phyloP scores from a whole-genome alignment of 129 eudicot genomes.

The Daucus carota region DNA sequence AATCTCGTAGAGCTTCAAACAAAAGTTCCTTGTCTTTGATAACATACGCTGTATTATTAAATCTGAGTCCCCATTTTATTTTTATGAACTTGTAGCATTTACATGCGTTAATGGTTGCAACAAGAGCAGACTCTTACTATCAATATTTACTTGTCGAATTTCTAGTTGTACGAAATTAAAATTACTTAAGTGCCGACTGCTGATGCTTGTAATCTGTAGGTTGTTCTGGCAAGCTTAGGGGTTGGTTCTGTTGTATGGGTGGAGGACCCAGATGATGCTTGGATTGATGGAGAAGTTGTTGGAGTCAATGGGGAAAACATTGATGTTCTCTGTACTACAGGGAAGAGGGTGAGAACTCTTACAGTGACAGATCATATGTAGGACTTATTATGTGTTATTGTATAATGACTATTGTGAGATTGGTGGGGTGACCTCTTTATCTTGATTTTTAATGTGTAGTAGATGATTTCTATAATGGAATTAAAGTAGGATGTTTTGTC shows the following conservation, averaged over 20 bases:
- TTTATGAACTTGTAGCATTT: background rate
- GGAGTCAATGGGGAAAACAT: constrained; percentile 56
- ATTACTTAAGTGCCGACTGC: constrained; percentile 4
- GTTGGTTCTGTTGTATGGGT: constrained; percentile 95
- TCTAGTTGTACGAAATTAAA: constrained; percentile 13
- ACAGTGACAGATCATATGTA: background rate
- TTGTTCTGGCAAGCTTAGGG: constrained; percentile 65
- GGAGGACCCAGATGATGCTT: constrained; percentile 86
- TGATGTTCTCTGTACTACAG: constrained; percentile 71
- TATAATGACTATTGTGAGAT: background rate
- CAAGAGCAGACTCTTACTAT: background rate
- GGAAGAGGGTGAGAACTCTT: constrained; percentile 64
- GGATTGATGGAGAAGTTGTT: constrained; percentile 92
- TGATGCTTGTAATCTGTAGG: constrained; percentile 39
- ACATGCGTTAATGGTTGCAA: background rate
- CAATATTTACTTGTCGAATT: background rate
- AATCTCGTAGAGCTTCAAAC: background rate
- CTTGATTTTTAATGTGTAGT: background rate
- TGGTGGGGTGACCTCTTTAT: background rate
- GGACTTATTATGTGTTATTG: background rate
- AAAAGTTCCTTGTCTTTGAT: background rate
- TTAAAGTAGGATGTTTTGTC: background rate
- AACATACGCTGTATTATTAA: background rate
- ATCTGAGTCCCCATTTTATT: background rate
- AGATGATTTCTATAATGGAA: background rate